Evolutionary conservation across 441 rosid genomes (phyloP).

Genomic region (Raphanus hybrid): DNA sequence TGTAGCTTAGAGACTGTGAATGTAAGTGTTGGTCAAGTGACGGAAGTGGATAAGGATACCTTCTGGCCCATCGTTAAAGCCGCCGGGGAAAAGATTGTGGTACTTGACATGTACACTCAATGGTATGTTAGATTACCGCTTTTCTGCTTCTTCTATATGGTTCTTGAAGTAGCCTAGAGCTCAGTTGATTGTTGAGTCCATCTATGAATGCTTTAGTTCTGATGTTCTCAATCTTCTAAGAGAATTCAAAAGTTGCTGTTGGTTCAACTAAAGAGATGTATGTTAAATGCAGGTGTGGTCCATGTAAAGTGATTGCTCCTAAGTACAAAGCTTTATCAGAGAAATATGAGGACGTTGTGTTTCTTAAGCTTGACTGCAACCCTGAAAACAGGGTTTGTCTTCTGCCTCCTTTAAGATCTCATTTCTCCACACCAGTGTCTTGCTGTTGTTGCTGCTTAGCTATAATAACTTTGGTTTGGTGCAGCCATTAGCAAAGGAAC

Average conservation of each 20-base stretch:
- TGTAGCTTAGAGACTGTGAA: conserved; percentile 41
- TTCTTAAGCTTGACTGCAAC: conserved; percentile 94
- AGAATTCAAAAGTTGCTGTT: too few species aligned
- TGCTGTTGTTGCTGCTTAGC: too few species aligned
- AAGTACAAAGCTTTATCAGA: conserved; percentile 74
- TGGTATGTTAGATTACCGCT: conserved; percentile 60
- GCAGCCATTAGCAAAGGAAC: conserved; percentile 94
- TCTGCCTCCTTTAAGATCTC: background rate
- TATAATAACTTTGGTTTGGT: too few species aligned
- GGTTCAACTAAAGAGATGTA: background rate
- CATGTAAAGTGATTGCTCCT: conserved; percentile 94
- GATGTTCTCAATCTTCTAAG: background rate
- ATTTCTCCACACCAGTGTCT: background rate
- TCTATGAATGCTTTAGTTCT: background rate
- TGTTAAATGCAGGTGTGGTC: conserved; percentile 73
- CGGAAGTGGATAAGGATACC: conserved; percentile 86
- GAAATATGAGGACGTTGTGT: conserved; percentile 81
- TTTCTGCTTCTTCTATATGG: too few species aligned
- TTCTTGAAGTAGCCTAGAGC: conserved; percentile 35
- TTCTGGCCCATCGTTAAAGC: conserved; percentile 94
- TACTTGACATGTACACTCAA: conserved; percentile 96
- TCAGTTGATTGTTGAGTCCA: background rate
- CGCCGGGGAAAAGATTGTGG: conserved; percentile 87
- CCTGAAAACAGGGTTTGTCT: conserved; percentile 80
- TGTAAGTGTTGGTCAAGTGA: conserved; percentile 80